phyloP scores from a whole-genome alignment of 2,329 filamentous ascomycete genomes.

The Penicillium nordicum region DNA sequence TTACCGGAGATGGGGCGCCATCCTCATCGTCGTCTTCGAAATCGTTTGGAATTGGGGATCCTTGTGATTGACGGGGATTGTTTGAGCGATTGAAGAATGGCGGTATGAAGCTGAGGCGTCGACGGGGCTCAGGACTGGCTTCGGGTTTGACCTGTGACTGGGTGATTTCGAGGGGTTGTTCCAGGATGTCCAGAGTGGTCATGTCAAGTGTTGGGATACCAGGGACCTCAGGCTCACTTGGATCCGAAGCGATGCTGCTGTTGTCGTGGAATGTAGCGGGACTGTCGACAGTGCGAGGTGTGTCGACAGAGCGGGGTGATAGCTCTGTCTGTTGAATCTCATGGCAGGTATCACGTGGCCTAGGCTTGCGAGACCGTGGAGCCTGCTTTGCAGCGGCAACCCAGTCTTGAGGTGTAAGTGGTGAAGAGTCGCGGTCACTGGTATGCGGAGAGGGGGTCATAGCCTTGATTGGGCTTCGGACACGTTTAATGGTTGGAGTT shows the following conservation, averaged over 20 bases:
- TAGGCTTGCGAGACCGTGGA: constrained; percentile 19
- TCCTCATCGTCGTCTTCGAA: constrained; percentile 26
- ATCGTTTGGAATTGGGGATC: constrained; percentile 24
- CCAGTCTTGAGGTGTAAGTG: constrained; percentile 43
- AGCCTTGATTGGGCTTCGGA: constrained; percentile 21
- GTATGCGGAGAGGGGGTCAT: constrained; percentile 12
- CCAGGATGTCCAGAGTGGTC: constrained; percentile 29
- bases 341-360: constrained; percentile 2
- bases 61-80: constrained; percentile 24
- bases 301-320: constrained; percentile 12
- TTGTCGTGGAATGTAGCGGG: constrained; percentile 28
- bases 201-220: constrained; percentile 33
- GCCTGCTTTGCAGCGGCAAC: constrained; percentile 38
- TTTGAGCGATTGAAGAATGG: constrained; percentile 35
- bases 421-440: constrained; percentile 21
- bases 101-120: constrained; percentile 36
- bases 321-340: constrained; percentile 1
- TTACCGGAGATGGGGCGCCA: constrained; percentile 35
- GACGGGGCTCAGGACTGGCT: constrained; percentile 24
- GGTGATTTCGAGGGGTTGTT: constrained; percentile 13
- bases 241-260: constrained; percentile 27
- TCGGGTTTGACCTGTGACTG: constrained; percentile 18
- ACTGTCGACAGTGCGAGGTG: constrained; percentile 13
- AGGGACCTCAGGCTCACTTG: constrained; percentile 25
- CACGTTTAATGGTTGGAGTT: constrained; percentile 22